Base-by-base conservation (phyloP, 1,284 basidiomycete species). In the Ceratobasidium papillatum region DNA sequence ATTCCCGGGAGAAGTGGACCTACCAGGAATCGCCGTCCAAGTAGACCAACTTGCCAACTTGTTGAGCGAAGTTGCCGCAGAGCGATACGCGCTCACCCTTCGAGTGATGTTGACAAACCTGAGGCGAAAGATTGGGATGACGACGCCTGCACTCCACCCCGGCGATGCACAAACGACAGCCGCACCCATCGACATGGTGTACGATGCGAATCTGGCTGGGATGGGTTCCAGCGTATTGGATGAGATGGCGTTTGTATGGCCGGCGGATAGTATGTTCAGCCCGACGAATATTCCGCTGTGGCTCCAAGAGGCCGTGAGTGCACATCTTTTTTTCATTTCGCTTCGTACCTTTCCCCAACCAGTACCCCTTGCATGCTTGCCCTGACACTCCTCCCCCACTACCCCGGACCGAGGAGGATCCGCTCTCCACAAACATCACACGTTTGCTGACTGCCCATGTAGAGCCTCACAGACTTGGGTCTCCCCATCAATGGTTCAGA, bases 41-140 rank as follows among this genome's bases (percentile, higher is more conserved):
- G 93, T 94, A 32, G 94, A 95, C 81, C 91, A 94, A 81, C 86
- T 95, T 63, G 91, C 93, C 0, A 91, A 93, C 78, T 82, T 95
- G 59, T 84, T 95, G 66, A 92, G 91, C 4, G 94, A 94, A 69
- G 93, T 94, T 27, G 92, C 93, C 30, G 94, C 94, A n/a, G 93
- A 94, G 83, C 86, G 93, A 90, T 96, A 97, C 81, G 94, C 95
- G 0, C 84, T 96, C 36, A 94, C 95, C 0, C 85, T 96, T 52
- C 90, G 94, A 69, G 91, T 96, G 79, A 96, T 96, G 94, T 87
- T 96, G 68, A 90, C 93, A 49, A 94, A 93, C 82, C 87, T 96
- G 76, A 89, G 93, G 51, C 91, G 94, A 77, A 96, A 94, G 84
- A 87, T 94, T 32, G 94, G 93, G 0, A 84, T 93, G 73, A 80